phyloP scores from a whole-genome alignment of 2,329 filamentous ascomycete genomes.

The Diaporthe citriasiana region DNA sequence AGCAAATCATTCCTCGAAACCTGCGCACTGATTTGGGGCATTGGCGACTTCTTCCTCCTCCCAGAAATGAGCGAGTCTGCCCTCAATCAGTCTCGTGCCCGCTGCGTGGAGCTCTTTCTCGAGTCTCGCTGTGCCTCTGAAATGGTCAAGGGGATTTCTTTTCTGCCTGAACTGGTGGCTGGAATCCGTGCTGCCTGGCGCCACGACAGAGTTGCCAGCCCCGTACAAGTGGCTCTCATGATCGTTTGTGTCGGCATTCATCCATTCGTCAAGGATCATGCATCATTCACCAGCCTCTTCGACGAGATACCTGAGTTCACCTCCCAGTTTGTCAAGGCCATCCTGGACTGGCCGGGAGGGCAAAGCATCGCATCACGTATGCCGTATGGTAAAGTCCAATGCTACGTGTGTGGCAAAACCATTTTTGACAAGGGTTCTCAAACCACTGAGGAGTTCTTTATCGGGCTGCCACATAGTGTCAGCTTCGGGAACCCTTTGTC shows the following conservation, averaged over 20 bases:
- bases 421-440: no score
- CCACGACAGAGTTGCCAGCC: neutral
- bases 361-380: neutral
- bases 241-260: neutral
- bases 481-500: neutral
- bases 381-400: accelerated
- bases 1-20: slow-evolving; percentile 11
- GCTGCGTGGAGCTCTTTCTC: neutral
- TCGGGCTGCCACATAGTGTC: neutral
- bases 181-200: slow-evolving; percentile 10
- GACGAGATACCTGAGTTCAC: neutral
- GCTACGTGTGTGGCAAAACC: neutral
- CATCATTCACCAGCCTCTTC: neutral
- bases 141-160: neutral
- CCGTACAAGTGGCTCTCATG: neutral
- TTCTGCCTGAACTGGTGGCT: slow-evolving; percentile 4
- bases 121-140: neutral
- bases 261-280: neutral
- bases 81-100: neutral
- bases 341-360: neutral
- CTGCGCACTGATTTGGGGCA: slow-evolving; percentile 1
- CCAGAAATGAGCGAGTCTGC: neutral
- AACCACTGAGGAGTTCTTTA: neutral
- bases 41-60: slow-evolving; percentile 10
- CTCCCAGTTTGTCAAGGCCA: neutral